Percentiles rank a stretch among this genome's conserved stretches.
Conservation (phyloP, 352 stramenopile species). For the Globisporangium paddicum region DNA sequence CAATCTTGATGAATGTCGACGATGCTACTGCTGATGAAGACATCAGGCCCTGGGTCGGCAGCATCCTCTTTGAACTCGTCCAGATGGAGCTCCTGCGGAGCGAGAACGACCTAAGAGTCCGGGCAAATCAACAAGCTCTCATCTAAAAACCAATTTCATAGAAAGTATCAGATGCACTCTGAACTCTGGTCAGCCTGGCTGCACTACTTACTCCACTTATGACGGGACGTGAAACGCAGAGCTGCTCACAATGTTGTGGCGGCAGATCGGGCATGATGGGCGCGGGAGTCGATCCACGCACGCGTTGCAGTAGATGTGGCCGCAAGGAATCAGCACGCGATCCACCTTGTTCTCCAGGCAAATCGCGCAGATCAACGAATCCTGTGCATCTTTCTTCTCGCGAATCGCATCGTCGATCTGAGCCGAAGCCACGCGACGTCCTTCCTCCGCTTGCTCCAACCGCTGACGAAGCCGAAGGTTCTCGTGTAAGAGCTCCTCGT, state of each 20-base stretch:
- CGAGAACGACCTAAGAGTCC: too few species aligned
- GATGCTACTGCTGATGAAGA: too few species aligned
- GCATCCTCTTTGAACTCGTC: too few species aligned
- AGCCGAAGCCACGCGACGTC: slow-evolving; percentile 40
- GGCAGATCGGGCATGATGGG: slow-evolving; percentile 66
- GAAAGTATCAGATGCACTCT: too few species aligned
- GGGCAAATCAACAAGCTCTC: too few species aligned
- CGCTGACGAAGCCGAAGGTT: slow-evolving; percentile 57
- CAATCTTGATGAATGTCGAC: too few species aligned
- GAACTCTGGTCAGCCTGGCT: too few species aligned
- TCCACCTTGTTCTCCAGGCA: slow-evolving; percentile 82
- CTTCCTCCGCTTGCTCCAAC: slow-evolving; percentile 60
- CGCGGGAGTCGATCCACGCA: slow-evolving; percentile 61
- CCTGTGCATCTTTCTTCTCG: slow-evolving; percentile 69
- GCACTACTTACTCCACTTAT: slow-evolving; percentile 13
- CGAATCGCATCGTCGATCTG: slow-evolving; percentile 67
- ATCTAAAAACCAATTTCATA: too few species aligned
- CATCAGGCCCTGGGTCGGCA: too few species aligned
- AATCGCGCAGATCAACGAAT: slow-evolving; percentile 73
- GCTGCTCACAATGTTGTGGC: slow-evolving; percentile 49
- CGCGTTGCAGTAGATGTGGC: slow-evolving; percentile 75
- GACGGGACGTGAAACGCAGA: slow-evolving; percentile 69
- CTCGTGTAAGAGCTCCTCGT: slow-evolving; percentile 62
- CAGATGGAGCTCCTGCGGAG: too few species aligned
- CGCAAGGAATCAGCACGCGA: slow-evolving; percentile 76